Evolutionary conservation across 1,139 yeast species (phyloP).

Genomic region (Diutina neorugosa): DNA sequence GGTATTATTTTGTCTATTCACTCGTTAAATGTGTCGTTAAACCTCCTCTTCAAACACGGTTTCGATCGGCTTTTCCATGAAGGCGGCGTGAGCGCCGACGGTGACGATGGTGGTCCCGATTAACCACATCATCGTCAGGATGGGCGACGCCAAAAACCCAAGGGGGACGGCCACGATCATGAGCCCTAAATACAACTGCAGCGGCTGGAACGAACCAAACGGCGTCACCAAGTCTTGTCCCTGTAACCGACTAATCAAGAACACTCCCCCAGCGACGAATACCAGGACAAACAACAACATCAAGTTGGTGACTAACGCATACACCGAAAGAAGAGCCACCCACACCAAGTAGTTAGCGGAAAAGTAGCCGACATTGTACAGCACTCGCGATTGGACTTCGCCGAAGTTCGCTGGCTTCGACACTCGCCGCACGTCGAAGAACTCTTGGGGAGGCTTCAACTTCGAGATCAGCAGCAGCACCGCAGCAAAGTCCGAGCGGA

Average conservation of each 20-base stretch:
- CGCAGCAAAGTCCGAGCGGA: constrained; percentile 26
- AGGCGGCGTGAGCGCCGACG: constrained; percentile 82
- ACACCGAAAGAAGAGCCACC: constrained; percentile 11
- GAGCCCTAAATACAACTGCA: constrained; percentile 83
- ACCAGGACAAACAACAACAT: constrained; percentile 72
- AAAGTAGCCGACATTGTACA: constrained; percentile 77
- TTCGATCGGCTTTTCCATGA: constrained; percentile 96
- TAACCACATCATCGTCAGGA: constrained; percentile 90
- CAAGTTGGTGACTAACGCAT: constrained; percentile 65
- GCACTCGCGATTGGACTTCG: constrained; percentile 80
- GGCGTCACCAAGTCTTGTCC: constrained; percentile 76
- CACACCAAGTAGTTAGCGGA: constrained; percentile 55
- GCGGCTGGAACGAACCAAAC: constrained; percentile 56
- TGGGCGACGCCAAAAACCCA: constrained; percentile 87
- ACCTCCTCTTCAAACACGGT: constrained; percentile 88
- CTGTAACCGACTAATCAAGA: constrained; percentile 63
- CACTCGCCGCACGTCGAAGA: constrained; percentile 79
- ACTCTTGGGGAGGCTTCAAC: constrained; percentile 83
- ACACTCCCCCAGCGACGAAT: constrained; percentile 56
- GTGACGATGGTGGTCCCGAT: constrained; percentile 88
- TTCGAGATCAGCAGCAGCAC: constrained; percentile 54
- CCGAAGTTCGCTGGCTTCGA: constrained; percentile 85
- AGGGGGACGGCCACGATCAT: constrained; percentile 72
- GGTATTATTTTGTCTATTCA: not conserved
- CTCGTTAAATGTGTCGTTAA: constrained; percentile 11